Percentiles rank a stretch among this genome's conserved stretches.
Evolutionary conservation across 2,329 filamentous ascomycete genomes (phyloP).

Genomic region (Arthrinium phaeospermum): DNA sequence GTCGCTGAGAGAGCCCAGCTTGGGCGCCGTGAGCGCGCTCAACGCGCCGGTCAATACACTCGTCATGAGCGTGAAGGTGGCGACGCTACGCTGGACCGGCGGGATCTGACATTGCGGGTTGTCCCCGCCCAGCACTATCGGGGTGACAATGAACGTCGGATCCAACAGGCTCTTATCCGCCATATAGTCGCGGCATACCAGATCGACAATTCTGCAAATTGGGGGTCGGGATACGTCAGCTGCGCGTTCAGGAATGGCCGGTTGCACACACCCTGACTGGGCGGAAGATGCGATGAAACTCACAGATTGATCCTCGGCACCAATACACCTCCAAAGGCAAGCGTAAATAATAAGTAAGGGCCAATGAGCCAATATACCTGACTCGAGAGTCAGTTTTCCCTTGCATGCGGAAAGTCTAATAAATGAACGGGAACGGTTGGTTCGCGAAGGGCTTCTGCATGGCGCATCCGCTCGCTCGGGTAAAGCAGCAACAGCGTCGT

Average conservation of each 20-base stretch:
- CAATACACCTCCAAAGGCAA: constrained; percentile 84
- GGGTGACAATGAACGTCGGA: constrained; percentile 64
- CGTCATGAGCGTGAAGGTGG: constrained; percentile 78
- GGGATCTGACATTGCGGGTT: constrained; percentile 83
- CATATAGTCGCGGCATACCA: constrained; percentile 86
- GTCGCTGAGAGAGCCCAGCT: constrained; percentile 85
- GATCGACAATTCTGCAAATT: constrained; percentile 66
- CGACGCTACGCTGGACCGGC: constrained; percentile 77
- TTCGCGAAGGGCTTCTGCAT: background rate
- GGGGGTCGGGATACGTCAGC: constrained; percentile 21
- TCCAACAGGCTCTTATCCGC: constrained; percentile 66
- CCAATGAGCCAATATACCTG: constrained; percentile 84
- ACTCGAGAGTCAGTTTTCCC: constrained; percentile 14
- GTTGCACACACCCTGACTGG: background rate
- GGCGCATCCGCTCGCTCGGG: constrained; percentile 1
- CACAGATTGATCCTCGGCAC: constrained; percentile 86
- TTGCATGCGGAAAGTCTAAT: background rate
- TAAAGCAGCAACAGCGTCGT: constrained; percentile 32
- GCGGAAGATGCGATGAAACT: constrained; percentile 32
- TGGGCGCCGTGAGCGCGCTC: constrained; percentile 81
- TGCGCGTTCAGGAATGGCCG: background rate
- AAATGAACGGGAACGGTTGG: background rate
- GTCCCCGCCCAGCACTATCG: constrained; percentile 69
- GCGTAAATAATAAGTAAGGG: constrained; percentile 80
- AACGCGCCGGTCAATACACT: constrained; percentile 77